Evolutionary conservation across 495 filamentous ascomycete species (phyloP).

Genomic region (Evernia prunastri): DNA sequence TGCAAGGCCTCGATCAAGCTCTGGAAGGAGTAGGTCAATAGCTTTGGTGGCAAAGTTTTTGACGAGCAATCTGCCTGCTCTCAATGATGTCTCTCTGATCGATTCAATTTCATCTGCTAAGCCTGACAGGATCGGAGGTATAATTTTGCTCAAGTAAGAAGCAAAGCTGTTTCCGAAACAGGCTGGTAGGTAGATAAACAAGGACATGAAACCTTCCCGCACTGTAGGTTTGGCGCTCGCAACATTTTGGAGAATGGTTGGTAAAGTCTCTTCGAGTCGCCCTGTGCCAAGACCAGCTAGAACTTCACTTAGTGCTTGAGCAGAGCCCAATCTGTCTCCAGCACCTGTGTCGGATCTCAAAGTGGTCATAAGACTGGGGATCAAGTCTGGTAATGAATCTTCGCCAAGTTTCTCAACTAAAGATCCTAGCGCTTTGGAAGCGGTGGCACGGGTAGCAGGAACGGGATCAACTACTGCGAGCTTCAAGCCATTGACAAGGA

Average conservation of each 20-base stretch:
- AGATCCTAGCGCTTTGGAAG: conserved; percentile 91
- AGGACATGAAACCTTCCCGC: conserved; percentile 97
- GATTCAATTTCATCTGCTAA: conserved; percentile 93
- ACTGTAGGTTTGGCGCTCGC: conserved; percentile 83
- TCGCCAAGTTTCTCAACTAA: conserved; percentile 96
- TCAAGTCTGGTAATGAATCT: conserved; percentile 92
- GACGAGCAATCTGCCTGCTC: conserved; percentile 86
- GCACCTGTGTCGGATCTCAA: conserved; percentile 96
- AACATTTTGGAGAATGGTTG: conserved; percentile 94
- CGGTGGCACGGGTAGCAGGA: conserved; percentile 91
- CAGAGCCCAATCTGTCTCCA: conserved; percentile 89
- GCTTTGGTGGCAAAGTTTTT: conserved; percentile 96
- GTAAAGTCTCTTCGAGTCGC: conserved; percentile 89
- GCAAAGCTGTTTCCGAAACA: conserved; percentile 99
- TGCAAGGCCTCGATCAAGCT: conserved; percentile 89
- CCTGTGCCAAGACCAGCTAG: conserved; percentile 89
- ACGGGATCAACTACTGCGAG: conserved; percentile 89
- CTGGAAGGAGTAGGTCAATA: conserved; percentile 87
- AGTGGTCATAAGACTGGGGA: conserved; percentile 93
- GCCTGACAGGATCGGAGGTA: conserved; percentile 89
- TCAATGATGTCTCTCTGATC: conserved; percentile 87
- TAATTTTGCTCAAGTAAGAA: conserved; percentile 89
- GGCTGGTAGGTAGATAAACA: conserved; percentile 97
- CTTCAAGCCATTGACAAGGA: conserved; percentile 85
- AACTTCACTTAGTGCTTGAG: conserved; percentile 94